phyloP scores from a whole-genome alignment of 495 filamentous ascomycete genomes.

The Lasiosphaeria miniovina region DNA sequence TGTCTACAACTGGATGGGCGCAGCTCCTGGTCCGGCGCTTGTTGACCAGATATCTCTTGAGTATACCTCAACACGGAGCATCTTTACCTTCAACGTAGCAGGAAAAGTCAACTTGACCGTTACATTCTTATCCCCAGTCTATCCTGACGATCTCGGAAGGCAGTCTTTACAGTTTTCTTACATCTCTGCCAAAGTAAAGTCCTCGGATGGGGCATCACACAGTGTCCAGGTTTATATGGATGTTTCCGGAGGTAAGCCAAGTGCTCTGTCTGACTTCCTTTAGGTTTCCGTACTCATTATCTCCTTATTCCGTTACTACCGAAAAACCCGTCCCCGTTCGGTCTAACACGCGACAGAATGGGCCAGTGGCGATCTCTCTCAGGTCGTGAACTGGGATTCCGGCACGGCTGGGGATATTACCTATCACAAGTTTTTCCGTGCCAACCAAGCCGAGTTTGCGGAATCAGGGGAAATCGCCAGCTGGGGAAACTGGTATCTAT shows the following conservation, averaged over 20 bases:
- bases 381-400: slow-evolving; percentile 41
- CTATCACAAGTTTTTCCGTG: slow-evolving; percentile 56
- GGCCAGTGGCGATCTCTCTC: slow-evolving; percentile 40
- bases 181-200: slow-evolving; percentile 61
- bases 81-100: slow-evolving; percentile 73
- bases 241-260: slow-evolving; percentile 69
- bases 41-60: slow-evolving; percentile 54
- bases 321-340: slow-evolving; percentile 28
- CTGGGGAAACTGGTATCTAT: slow-evolving; percentile 81
- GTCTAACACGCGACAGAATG: slow-evolving; percentile 39
- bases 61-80: slow-evolving; percentile 85
- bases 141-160: slow-evolving; percentile 75
- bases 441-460: slow-evolving; percentile 62
- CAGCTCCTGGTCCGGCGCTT: slow-evolving; percentile 49
- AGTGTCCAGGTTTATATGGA: slow-evolving; percentile 81
- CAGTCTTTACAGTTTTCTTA: slow-evolving; percentile 91
- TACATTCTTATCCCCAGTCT: slow-evolving; percentile 86
- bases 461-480: slow-evolving; percentile 72
- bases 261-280: no score
- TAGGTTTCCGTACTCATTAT: slow-evolving; percentile 44
- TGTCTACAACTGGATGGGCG: slow-evolving; percentile 62
- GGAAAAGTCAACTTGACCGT: slow-evolving; percentile 65
- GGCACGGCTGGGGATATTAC: slow-evolving; percentile 34
- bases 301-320: slow-evolving; percentile 36
- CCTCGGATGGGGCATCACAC: slow-evolving; percentile 53